Evolutionary conservation across 2,329 filamentous ascomycete species (phyloP), one percentile per base, ranked within the genome.

Genomic region (Alternaria ethzedia): DNA sequence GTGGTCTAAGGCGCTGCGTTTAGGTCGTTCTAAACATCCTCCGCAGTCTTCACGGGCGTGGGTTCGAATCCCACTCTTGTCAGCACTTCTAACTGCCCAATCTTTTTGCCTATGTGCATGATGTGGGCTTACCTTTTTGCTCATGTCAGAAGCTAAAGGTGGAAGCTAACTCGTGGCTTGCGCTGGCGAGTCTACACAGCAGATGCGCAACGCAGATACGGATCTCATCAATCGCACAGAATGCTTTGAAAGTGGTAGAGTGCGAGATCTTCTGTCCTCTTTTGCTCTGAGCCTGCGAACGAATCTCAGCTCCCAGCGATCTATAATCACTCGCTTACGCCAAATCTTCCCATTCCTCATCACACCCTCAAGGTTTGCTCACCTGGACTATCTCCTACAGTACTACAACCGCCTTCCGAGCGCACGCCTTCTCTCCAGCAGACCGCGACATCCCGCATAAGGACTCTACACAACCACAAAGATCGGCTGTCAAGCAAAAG

Each of bases 1-100:
- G 45, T 70, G 72, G 72, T 73, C 67, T 75, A 75, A 72, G 72
- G 72, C 72, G 71, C 69, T 74, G 70, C 69, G 72, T 75, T 75
- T 75, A 74, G 72, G 72, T 67, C 17, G 59, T 58, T 57, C 59
- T 65, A 63, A 63, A 51, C 59, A 65, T 59, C 59, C 41, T 51
- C 72, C 72, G 72, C 70, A 74, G 70, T 74, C 61, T 50, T 57
- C 50, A 70, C 52, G 45, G 60, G 67, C 71, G 71, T 71, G 71
- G 71, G 70, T 74, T 70, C 69, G 65, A 71, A 69, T 72, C 71
- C 70, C 71, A 71, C 70, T 61, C 66, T 69, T 44, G 36, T 69
- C 70, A 72, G 54, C 44, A 41, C 32, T 36, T 45, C 8, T n/a
- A 50, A 32, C 7, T n/a, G 36, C 41, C 41, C 41, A 6, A 21